Conservation (phyloP, 1,284 basidiomycete genomes). For the Thelephora terrestris region DNA sequence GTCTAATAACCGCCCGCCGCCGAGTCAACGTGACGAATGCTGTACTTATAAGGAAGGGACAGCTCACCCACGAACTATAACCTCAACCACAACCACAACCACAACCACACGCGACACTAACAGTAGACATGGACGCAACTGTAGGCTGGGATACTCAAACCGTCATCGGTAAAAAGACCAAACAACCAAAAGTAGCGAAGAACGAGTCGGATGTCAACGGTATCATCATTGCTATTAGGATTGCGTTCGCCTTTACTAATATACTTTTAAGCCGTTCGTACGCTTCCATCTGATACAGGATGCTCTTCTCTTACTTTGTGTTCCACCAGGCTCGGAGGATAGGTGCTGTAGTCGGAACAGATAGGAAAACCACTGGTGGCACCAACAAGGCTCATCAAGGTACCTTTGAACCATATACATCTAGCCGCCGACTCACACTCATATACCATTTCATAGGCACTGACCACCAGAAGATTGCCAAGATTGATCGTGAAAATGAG, state of each 20-base stretch:
- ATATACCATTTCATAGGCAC: slow-evolving; percentile 43
- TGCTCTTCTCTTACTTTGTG: neutral
- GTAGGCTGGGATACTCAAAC: slow-evolving; percentile 61
- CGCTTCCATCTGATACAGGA: neutral
- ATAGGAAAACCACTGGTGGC: slow-evolving; percentile 62
- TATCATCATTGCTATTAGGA: slow-evolving; percentile 20
- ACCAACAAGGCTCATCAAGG: slow-evolving; percentile 67
- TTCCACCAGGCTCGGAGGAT: slow-evolving; percentile 50
- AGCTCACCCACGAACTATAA: too few species aligned
- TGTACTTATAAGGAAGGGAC: too few species aligned
- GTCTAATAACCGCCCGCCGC: too few species aligned
- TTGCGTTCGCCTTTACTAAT: slow-evolving; percentile 8
- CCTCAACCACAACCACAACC: too few species aligned
- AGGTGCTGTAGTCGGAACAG: slow-evolving; percentile 66
- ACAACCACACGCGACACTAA: too few species aligned
- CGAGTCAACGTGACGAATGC: too few species aligned
- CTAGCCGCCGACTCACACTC: neutral
- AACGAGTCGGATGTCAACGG: slow-evolving; percentile 66
- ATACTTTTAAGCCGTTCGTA: slow-evolving; percentile 36
- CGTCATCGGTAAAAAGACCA: slow-evolving; percentile 71
- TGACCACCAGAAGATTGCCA: slow-evolving; percentile 90
- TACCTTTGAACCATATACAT: slow-evolving; percentile 18
- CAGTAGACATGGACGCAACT: slow-evolving; percentile 16
- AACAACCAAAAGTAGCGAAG: slow-evolving; percentile 60
- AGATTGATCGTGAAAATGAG: slow-evolving; percentile 92